These are phyloP conservation scores for Psilocybe tampanensis DNA, from an alignment of 768 basidiomycete genomes.

Conservation along the genomic window DNA sequence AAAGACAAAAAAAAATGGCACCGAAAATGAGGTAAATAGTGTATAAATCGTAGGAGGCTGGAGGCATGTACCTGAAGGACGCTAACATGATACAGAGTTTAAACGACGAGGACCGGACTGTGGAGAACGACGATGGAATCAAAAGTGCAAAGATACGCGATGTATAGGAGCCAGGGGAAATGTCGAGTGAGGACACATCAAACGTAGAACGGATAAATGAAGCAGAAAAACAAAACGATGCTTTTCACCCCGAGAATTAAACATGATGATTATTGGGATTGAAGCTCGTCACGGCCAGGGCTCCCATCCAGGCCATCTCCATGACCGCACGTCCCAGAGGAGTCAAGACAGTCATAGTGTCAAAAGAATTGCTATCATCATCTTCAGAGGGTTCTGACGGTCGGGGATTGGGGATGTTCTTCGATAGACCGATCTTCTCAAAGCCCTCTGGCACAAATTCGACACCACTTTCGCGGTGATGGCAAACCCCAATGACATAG, in stretches of 20 bases:
- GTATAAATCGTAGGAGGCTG: constrained; percentile 6
- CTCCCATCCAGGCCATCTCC: constrained; percentile 60
- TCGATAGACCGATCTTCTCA: constrained; percentile 71
- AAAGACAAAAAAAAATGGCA: background rate
- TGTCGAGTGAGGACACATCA: background rate
- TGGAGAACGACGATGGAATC: background rate
- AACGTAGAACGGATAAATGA: background rate
- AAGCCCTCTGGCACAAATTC: constrained; percentile 84
- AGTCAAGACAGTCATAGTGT: constrained; percentile 47
- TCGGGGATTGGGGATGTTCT: constrained; percentile 31
- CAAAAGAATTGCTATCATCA: constrained; percentile 32
- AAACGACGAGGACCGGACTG: background rate
- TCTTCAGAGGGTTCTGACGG: constrained; percentile 23
- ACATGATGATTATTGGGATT: constrained; percentile 17
- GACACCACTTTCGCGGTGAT: constrained; percentile 65
- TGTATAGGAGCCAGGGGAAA: background rate
- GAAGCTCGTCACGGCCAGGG: constrained; percentile 55
- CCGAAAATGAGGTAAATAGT: background rate
- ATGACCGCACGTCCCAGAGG: constrained; percentile 55
- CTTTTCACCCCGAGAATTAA: background rate
- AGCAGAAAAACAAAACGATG: background rate
- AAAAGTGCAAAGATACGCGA: background rate
- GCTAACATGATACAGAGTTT: constrained; percentile 11
- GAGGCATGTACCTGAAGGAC: too few relatives aligned
- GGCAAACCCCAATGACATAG: constrained; percentile 63